Base-by-base conservation (phyloP, 1,284 basidiomycete genomes). In the Vanrija pseudolonga region DNA sequence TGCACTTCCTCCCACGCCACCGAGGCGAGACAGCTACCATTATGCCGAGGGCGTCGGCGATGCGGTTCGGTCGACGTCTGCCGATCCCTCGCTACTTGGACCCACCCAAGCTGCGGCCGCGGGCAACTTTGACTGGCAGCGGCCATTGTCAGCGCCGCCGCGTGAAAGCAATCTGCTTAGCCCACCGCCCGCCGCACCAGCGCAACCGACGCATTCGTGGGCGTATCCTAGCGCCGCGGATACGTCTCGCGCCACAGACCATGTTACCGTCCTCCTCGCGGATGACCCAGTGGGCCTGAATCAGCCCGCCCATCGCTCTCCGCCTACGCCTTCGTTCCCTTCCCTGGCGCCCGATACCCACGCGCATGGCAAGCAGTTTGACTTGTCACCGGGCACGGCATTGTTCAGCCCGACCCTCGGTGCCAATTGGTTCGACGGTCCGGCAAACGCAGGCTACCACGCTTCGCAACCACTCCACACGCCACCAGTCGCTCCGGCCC, bases 81-180 rank as follows among this genome's bases (percentile, higher is more conserved):
- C 32, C 12, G 32, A 32, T 32, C 32, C 32, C 32, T 32, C 32
- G 14, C 14, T 32, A 32, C 4, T 9, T 14, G 32, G 32, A 12
- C 32, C 32, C n/a, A 40, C 38, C 38, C 6, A 40, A 4, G 19
- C 19, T 18, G 38, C 38, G n/a, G n/a, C 12, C 38, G 38, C 38
- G 17, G 38, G 38, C 38, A 40, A 32, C 18, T 24, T 37, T 32
- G 45, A 37, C 40, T 53, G 51, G 51, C 26, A 26, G 6, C 51
- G 51, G 15, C 51, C 51, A 2, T 17, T 43, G 7, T 53, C 51
- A 3, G 45, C 51, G n/a, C 51, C 51, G 22, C 51, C 32, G 12
- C 51, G 19, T 41, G 44, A 17, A 47, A 47, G 28, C 45, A 40
- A n/a, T 12, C 19, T 40, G n/a, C 19, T 20, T 20, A 40, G n/a